These are phyloP conservation scores for Podosphaera leucotricha DNA, from an alignment of 2,329 filamentous ascomycete genomes.

Conservation along the genomic window DNA sequence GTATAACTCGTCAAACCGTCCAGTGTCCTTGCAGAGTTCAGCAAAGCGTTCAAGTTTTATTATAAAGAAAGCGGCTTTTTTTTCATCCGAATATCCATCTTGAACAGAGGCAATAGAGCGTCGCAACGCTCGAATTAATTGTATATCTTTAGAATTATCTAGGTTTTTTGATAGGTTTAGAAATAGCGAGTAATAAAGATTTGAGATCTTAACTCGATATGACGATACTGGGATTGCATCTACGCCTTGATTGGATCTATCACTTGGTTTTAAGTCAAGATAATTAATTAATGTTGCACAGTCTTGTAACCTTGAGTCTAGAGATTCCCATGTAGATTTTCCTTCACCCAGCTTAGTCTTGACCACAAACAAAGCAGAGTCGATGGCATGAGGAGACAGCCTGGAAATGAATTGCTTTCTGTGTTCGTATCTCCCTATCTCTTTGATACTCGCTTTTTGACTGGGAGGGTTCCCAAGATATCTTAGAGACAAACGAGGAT, in stretches of 20 bases:
- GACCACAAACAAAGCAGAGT: slow-evolving; percentile 32
- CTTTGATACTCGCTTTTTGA: slow-evolving; percentile 28
- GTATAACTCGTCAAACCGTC: slow-evolving; percentile 31
- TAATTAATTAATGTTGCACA: slow-evolving; percentile 29
- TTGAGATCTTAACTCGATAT: slow-evolving; percentile 43
- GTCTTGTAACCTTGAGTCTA: slow-evolving; percentile 34
- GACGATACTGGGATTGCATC: slow-evolving; percentile 17
- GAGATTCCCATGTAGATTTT: slow-evolving; percentile 26
- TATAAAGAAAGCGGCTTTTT: slow-evolving; percentile 32
- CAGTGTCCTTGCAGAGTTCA: slow-evolving; percentile 30
- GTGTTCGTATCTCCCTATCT: slow-evolving; percentile 36
- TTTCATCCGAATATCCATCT: slow-evolving; percentile 27
- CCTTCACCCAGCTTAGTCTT: slow-evolving; percentile 27
- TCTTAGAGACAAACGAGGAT: slow-evolving; percentile 34
- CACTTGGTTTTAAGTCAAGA: slow-evolving; percentile 17
- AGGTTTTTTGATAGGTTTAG: slow-evolving; percentile 24
- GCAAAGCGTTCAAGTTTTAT: slow-evolving; percentile 44
- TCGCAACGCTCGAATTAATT: slow-evolving; percentile 31
- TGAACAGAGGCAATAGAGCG: slow-evolving; percentile 40
- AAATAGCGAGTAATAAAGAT: slow-evolving; percentile 45
- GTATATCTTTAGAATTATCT: slow-evolving; percentile 19
- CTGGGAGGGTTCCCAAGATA: slow-evolving; percentile 36
- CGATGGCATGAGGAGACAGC: slow-evolving; percentile 31
- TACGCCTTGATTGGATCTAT: not conserved
- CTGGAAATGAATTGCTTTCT: slow-evolving; percentile 24